Conservation (phyloP, 148 eudicot genomes). For the Camellia lanceoleosa region DNA sequence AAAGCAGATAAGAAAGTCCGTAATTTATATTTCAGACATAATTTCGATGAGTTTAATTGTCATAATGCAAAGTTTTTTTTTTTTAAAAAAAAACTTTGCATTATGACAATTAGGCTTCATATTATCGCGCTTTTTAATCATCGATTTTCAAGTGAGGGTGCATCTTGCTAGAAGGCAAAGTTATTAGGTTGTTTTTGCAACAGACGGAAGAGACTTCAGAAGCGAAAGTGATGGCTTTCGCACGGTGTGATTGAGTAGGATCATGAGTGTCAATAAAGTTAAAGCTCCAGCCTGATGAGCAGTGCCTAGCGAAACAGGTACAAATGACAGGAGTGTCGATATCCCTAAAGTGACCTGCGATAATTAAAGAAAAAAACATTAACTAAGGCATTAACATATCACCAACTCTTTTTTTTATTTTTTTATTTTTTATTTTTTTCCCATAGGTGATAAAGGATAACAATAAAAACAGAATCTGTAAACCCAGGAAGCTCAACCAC, state of each 20-base stretch:
- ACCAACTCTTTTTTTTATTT: too few species aligned
- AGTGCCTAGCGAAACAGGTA: slow-evolving; percentile 89
- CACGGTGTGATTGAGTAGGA: slow-evolving; percentile 80
- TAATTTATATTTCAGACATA: background rate
- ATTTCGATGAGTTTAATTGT: background rate
- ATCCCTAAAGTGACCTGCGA: slow-evolving; percentile 88
- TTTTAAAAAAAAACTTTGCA: too few species aligned
- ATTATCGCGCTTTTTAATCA: too few species aligned
- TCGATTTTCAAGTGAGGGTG: too few species aligned
- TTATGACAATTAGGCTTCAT: too few species aligned
- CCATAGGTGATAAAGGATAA: background rate
- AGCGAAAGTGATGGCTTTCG: slow-evolving; percentile 75
- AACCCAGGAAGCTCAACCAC: background rate
- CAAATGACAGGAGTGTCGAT: slow-evolving; percentile 79
- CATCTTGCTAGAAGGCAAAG: too few species aligned
- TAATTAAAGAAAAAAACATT: background rate
- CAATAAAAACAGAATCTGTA: background rate
- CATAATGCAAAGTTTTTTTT: background rate
- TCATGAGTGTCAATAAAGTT: slow-evolving; percentile 69
- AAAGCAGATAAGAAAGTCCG: background rate
- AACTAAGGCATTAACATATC: background rate
- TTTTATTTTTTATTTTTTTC: too few species aligned
- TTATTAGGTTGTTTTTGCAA: slow-evolving; percentile 43
- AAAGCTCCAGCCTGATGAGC: slow-evolving; percentile 99
- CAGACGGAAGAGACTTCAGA: slow-evolving; percentile 61